Evolutionary conservation across 768 basidiomycete species (phyloP), one percentile per base, ranked within the genome.

Genomic region (Leccinum boreale): DNA sequence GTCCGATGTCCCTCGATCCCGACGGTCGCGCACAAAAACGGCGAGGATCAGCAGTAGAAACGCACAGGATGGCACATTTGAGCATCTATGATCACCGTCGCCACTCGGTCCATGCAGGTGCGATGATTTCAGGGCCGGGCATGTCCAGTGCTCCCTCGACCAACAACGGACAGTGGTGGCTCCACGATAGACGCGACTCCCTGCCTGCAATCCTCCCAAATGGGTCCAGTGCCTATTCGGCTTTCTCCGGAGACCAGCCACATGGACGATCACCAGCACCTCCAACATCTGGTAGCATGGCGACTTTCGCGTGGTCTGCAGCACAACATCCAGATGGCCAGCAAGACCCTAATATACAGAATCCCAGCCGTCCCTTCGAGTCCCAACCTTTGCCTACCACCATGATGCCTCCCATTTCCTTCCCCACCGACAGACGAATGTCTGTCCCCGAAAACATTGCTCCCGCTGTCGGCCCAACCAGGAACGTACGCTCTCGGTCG

Each of bases 21-120:
- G 86, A 89, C 57, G 84, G 75, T 8, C 91, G 87, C 36, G 84
- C 89, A 17, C 82, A 87, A 49, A 94, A 94, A 72, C 85, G 92
- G 63, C 83, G 92, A 50, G 88, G 90, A 31, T 94, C 93, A 17
- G 84, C 88, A 23, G 82, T 92, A 64, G 92, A 94, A 63, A 86
- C 89, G 8, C 84, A 85, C 56, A 78, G 86, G 52, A 84, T 94
- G 63, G 85, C 86, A 14, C 85, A 89, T 65, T 77, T 92, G 64
- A 87, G 82, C 69, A 74, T 92, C 62, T 72, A 74, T 26, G 83
- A 87, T 67, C 90, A 93, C 69, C 86, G 90, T 52, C 83, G 91
- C 59, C 84, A 85, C 67, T 92, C 90, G 19, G 78, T 85, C 24
- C 90, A 92, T 70, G 81, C 86, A 17, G 81, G 88, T 52, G 62